Conservation (phyloP, 345 rosid species). For the Capsella bursapastoris region DNA sequence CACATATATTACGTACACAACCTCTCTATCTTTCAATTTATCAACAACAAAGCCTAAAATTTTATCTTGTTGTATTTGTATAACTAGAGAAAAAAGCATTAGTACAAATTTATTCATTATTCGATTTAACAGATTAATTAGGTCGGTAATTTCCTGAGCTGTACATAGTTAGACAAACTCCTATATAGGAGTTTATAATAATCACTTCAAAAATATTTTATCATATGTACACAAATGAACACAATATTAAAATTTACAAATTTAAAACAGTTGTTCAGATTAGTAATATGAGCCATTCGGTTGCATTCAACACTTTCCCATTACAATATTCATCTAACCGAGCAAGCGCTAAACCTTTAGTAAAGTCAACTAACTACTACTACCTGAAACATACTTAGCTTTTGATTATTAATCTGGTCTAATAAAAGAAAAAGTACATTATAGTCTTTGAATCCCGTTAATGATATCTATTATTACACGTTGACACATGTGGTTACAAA, state of each 20-base stretch:
- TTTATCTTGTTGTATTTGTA: background rate
- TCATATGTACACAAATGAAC: too few relatives aligned
- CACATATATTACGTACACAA: constrained; percentile 22
- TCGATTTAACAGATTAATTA: background rate
- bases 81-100: background rate
- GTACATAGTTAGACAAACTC: background rate
- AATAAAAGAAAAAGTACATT: background rate
- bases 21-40: background rate
- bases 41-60: background rate
- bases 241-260: background rate
- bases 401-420: background rate
- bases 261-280: background rate
- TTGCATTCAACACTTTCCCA: background rate
- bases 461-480: background rate
- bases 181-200: background rate
- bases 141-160: background rate
- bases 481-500: background rate
- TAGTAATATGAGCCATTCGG: background rate
- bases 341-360: background rate
- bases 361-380: constrained; percentile 4
- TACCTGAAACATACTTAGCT: background rate
- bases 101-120: background rate
- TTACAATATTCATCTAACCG: background rate
- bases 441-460: background rate
- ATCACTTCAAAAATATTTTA: background rate